phyloP scores from a whole-genome alignment of 495 filamentous ascomycete genomes.

The Schizothecium vesticola region DNA sequence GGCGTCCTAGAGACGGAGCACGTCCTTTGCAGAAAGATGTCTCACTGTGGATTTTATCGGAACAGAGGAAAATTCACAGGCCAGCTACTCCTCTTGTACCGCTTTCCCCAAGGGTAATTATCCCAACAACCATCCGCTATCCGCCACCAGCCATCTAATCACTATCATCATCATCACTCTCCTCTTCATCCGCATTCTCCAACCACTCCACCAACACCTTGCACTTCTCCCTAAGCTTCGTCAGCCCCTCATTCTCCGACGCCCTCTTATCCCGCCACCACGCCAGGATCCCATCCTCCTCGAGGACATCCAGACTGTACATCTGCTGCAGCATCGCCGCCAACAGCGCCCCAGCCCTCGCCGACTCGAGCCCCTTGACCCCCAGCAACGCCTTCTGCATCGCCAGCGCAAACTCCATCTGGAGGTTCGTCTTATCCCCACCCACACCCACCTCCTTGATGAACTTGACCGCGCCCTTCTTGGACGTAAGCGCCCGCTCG shows the following conservation, averaged over 20 bases:
- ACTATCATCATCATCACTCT: conserved; percentile 54
- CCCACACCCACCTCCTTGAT: conserved; percentile 48
- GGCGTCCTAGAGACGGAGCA: not conserved
- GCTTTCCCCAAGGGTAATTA: not conserved
- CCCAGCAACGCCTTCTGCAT: conserved; percentile 72
- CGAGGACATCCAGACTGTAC: conserved; percentile 77
- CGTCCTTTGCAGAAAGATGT: not conserved
- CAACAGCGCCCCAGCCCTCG: conserved; percentile 55
- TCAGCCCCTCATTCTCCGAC: conserved; percentile 59
- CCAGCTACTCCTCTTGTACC: not conserved
- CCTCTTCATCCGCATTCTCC: conserved; percentile 74
- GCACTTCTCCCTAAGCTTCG: conserved; percentile 63
- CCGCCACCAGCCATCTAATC: not conserved
- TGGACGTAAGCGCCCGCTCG: conserved; percentile 46
- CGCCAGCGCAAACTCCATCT: conserved; percentile 77
- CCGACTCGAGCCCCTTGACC: conserved; percentile 45
- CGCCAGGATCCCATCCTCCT: conserved; percentile 78
- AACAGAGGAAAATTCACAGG: not conserved
- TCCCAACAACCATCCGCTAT: not conserved
- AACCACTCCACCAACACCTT: conserved; percentile 81
- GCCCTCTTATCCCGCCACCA: conserved; percentile 81
- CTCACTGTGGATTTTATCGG: not conserved
- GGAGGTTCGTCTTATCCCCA: conserved; percentile 46
- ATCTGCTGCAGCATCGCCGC: conserved; percentile 72
- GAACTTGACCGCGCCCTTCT: conserved; percentile 46